Base-by-base conservation (phyloP, 2,329 filamentous ascomycete genomes). In the Zymoseptoria pseudotritici region DNA sequence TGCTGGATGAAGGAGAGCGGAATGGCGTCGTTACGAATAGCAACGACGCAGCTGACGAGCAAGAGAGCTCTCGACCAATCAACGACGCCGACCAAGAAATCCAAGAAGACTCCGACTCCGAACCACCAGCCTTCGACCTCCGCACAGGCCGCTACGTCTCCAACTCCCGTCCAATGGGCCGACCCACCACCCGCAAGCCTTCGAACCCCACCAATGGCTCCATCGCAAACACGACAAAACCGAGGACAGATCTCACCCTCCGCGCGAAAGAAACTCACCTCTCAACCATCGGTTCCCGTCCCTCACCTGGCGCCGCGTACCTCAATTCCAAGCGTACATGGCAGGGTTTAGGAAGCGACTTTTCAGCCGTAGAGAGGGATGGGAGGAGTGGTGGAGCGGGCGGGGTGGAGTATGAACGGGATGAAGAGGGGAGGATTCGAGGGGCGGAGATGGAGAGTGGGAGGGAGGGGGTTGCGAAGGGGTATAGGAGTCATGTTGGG, bases 271-370 rank as follows among this genome's bases (percentile, higher is more conserved):
- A 87, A 2, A 46, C 36, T 46, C 88, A 96, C 65, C 67, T 97
- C 19, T 88, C 90, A 0, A 86, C 86, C 53, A 85, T 97, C 66
- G 93, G 92, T 56, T 91, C 91, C 6, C 84, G 93, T 0, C 80
- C 88, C n/a, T 97, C 93, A 53, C 94, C 94, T 0, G 94, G 91
- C 0, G 94, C 94, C 0, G 90, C 97, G 73, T 97, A 84, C 67
- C 77, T 99, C 63, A 83, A 87, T 31, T 89, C 87, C 3, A 84
- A 92, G 69, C 79, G 94, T 59, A 96, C 90, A 3, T 99, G 94
- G 94, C 88, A 88, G 70, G 94, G 94, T 0, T 76, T 99, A 22
- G 94, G 94, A 0, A 96, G 85, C 63, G 94, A 99, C 72, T 95
- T 91, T 68, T 80, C 82, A 60, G 79, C 84, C 61, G 76, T 75